Base-by-base conservation (phyloP, 2,329 filamentous ascomycete genomes). In the Metarhizium humberi region DNA sequence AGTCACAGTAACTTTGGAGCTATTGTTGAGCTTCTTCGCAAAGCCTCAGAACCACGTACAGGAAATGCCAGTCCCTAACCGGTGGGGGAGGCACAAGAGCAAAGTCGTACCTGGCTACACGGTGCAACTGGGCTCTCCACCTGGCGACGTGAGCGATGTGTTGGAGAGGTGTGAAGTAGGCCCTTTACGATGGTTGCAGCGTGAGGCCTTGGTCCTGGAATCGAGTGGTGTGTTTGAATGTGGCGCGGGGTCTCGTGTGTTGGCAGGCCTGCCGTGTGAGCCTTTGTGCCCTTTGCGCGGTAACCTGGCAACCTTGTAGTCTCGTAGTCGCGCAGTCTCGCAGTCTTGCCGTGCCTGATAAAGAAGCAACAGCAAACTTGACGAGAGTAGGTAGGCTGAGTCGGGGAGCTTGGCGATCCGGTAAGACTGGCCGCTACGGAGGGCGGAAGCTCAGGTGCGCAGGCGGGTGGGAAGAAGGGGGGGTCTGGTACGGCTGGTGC, bases 61-160 rank as follows among this genome's bases (percentile, higher is more conserved):
- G 14, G 20, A 48, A 48, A 30, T 48, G 25, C 25, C 45, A 48
- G 10, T 45, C 20, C 47, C 45, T 45, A 51, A 54, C 50, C 25
- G 25, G 25, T 25, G 25, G 25, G 25, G 52, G 57, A 48, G 53
- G 54, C 57, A 51, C 51, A 53, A 55, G 50, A 55, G 50, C 49
- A 42, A 18, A 55, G 48, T 48, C 57, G 57, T 55, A 49, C 51
- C 52, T 45, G 29, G 55, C 54, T 51, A 50, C 57, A 60, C 57
- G 42, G 59, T 59, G 59, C 55, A 48, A 53, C 52, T 14, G 13
- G 54, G 48, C 51, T 20, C 47, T 46, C 10, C 14, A 49, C 46
- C 29, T 45, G 42, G 42, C 42, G 29, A 29, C 20, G 42, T 30
- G 30, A 52, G 25, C 25, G 25, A 25, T 25, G 25, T 4, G 25